Conservation (phyloP, 192 early-diverging fungal species). For the Phlyctochytrium planicorne region DNA sequence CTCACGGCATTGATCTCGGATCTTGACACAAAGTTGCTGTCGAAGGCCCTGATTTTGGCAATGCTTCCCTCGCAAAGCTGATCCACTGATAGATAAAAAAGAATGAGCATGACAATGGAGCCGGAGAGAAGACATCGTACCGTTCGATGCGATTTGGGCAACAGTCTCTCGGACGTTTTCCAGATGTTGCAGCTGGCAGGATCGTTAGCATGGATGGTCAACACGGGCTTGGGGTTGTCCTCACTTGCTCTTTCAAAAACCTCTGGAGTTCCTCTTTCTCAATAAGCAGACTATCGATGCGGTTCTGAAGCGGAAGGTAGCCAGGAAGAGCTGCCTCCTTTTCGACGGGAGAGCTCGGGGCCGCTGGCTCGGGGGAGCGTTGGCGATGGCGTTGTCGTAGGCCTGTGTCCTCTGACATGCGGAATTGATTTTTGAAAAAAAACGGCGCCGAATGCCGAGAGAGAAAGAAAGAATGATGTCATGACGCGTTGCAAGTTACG, state of each 20-base stretch:
- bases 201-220: not conserved
- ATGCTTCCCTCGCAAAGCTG: not conserved
- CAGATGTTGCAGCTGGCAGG: not conserved
- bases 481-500: too few relatives aligned
- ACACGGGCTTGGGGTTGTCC: not conserved
- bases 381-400: too few relatives aligned
- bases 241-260: not conserved
- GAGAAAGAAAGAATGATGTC: too few relatives aligned
- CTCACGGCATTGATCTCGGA: too few relatives aligned
- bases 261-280: not conserved
- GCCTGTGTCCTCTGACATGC: too few relatives aligned
- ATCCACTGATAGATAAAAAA: not conserved
- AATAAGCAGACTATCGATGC: not conserved
- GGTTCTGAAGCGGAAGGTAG: not conserved
- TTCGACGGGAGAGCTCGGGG: too few relatives aligned
- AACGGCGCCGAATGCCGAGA: too few relatives aligned
- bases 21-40: constrained; percentile 1
- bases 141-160: not conserved
- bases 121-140: not conserved
- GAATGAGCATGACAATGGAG: not conserved
- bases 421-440: too few relatives aligned
- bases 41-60: not conserved
- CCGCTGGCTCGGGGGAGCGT: too few relatives aligned
- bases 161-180: not conserved
- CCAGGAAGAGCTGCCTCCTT: not conserved